phyloP scores from a whole-genome alignment of 192 early-diverging fungal species.

The Backusella morwellensis region DNA sequence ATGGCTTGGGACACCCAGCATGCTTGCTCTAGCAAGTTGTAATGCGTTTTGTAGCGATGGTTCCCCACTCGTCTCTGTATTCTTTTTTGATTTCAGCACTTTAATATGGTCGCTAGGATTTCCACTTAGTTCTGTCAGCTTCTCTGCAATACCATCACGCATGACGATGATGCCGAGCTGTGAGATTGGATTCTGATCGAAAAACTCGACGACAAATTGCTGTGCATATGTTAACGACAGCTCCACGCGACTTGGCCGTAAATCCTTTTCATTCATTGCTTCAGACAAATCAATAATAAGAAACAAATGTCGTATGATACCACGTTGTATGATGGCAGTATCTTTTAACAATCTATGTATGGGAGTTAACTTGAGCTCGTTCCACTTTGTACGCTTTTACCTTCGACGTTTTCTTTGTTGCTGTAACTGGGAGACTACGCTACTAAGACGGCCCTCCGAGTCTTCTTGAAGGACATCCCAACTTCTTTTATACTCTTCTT shows the following conservation, averaged over 20 bases:
- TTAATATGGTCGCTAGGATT: conserved; percentile 80
- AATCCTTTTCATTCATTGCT: conserved; percentile 83
- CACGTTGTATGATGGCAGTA: conserved; percentile 70
- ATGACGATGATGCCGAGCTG: conserved; percentile 84
- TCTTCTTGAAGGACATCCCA: conserved; percentile 95
- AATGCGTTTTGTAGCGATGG: conserved; percentile 93
- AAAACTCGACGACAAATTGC: conserved; percentile 83
- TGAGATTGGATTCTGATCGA: conserved; percentile 95
- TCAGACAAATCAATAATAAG: conserved; percentile 82
- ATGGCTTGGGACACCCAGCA: conserved; percentile 86
- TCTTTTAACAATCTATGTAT: conserved; percentile 54
- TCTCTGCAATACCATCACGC: conserved; percentile 84
- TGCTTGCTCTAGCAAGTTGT: conserved; percentile 72
- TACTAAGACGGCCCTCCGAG: conserved; percentile 76
- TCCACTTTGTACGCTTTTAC: conserved; percentile 12
- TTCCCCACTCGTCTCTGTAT: conserved; percentile 76
- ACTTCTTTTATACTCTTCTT: conserved; percentile 93
- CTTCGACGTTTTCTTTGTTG: conserved; percentile 67
- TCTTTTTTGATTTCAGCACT: conserved; percentile 62
- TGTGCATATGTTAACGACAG: conserved; percentile 63
- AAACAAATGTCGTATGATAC: conserved; percentile 82
- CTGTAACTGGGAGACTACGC: conserved; percentile 71
- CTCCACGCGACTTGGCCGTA: conserved; percentile 80
- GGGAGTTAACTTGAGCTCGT: no score
- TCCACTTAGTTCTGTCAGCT: conserved; percentile 81